Conservation (phyloP, 306 rosid species). For the Gastrolobium villosum region DNA sequence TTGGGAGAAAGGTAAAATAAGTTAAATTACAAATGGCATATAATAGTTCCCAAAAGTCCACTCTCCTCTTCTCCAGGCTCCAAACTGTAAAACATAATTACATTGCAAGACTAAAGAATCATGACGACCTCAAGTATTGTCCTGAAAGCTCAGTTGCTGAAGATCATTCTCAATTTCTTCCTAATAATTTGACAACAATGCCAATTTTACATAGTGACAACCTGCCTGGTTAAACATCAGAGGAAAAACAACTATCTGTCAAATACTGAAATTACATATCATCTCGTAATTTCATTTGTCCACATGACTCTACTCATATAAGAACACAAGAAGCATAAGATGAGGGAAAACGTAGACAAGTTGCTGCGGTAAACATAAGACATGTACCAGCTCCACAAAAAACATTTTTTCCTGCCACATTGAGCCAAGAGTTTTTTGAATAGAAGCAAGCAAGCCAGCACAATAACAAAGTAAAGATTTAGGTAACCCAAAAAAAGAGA, state of each 20-base stretch:
- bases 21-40: slow-evolving; percentile 30
- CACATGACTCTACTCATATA: neutral
- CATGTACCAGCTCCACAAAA: neutral
- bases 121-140: neutral
- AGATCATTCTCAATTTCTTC: slow-evolving; percentile 32
- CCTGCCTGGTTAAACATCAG: slow-evolving; percentile 1
- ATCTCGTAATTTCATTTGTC: neutral
- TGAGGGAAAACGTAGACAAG: neutral
- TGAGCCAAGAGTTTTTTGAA: neutral
- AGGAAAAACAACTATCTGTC: neutral
- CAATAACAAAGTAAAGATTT: neutral
- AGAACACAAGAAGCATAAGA: slow-evolving; percentile 23
- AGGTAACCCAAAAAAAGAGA: neutral
- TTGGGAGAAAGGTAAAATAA: neutral
- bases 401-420: neutral
- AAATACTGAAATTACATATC: slow-evolving; percentile 29
- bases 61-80: slow-evolving; percentile 30
- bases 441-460: neutral
- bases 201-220: slow-evolving; percentile 32
- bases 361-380: slow-evolving; percentile 21
- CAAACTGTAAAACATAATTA: slow-evolving; percentile 24
- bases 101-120: slow-evolving; percentile 27
- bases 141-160: slow-evolving; percentile 35
- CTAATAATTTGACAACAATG: slow-evolving; percentile 8
- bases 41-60: slow-evolving; percentile 34